These are phyloP conservation scores for Mangifera indica DNA, from an alignment of 345 rosid genomes.

Conservation along the genomic window DNA sequence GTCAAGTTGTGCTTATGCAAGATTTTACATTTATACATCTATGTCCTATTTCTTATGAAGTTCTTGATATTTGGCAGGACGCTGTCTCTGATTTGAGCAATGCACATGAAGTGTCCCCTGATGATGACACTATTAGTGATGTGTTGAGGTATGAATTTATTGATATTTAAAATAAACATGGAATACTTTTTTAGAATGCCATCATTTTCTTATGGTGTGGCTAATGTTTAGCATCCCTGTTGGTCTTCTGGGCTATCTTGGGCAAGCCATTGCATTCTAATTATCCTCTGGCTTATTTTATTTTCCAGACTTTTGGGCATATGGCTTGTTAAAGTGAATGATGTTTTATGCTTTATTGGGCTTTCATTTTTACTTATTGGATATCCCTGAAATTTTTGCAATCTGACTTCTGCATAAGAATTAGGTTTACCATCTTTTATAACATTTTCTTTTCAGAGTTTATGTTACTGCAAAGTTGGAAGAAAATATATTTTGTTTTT, in stretches of 20 bases:
- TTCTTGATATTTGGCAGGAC: constrained; percentile 45
- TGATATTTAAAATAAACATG: not conserved
- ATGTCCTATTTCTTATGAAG: constrained; percentile 12
- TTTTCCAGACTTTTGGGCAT: not conserved
- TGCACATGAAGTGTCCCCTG: constrained; percentile 80
- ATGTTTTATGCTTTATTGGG: not conserved
- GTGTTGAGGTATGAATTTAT: constrained; percentile 62
- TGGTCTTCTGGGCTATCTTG: not conserved
- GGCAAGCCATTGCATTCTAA: not conserved
- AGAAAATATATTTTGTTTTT: not conserved
- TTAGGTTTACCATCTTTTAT: not conserved
- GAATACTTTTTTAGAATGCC: not conserved
- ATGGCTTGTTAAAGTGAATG: not conserved
- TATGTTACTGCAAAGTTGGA: not conserved
- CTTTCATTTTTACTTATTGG: not conserved
- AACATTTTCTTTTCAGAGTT: not conserved
- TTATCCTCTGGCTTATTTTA: not conserved
- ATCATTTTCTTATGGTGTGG: not conserved
- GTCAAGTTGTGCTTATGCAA: constrained; percentile 9
- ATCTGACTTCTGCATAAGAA: not conserved
- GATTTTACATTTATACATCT: not conserved
- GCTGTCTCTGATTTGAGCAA: constrained; percentile 77
- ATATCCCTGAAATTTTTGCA: not conserved
- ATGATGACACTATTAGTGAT: constrained; percentile 78
- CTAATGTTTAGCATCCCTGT: not conserved